These are phyloP conservation scores for Musa balbisiana DNA, from an alignment of 202 grass and related monocot species.

Conservation along the genomic window DNA sequence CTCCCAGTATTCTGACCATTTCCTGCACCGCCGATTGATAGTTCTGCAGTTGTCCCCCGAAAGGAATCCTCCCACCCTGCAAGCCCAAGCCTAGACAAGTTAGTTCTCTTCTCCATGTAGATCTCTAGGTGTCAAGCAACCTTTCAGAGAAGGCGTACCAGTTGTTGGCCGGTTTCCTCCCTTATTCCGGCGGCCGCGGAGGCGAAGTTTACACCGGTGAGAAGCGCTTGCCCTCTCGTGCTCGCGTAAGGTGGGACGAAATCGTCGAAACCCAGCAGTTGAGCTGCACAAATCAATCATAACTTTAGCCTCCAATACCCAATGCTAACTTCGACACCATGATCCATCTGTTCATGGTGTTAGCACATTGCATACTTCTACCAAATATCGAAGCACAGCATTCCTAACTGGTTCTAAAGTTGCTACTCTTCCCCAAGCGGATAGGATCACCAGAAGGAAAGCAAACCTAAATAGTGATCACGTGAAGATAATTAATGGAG, in stretches of 20 bases:
- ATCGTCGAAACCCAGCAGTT: slow-evolving; percentile 65
- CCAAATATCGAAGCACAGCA: no score
- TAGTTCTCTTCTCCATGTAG: no score
- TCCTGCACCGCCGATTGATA: slow-evolving; percentile 63
- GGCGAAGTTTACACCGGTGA: slow-evolving; percentile 84
- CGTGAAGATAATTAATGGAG: no score
- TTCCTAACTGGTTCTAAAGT: no score
- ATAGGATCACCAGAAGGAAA: no score
- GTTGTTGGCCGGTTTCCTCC: slow-evolving; percentile 79
- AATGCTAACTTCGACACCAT: no score
- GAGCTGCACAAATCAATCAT: slow-evolving; percentile 28
- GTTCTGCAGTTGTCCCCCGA: slow-evolving; percentile 61
- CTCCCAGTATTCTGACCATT: slow-evolving; percentile 46
- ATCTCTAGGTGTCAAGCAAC: no score
- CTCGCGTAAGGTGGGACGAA: slow-evolving; percentile 64
- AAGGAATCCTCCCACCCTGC: slow-evolving; percentile 53
- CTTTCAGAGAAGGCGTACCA: slow-evolving; percentile 23
- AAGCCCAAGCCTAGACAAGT: neutral
- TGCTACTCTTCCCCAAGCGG: no score
- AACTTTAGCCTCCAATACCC: no score
- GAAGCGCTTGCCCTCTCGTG: slow-evolving; percentile 49
- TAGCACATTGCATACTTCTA: no score
- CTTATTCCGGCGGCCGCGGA: slow-evolving; percentile 90
- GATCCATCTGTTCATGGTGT: no score
- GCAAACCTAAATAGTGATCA: no score